Conservation (phyloP, 2,329 filamentous ascomycete genomes). For the Dryadomyces quercivorus region DNA sequence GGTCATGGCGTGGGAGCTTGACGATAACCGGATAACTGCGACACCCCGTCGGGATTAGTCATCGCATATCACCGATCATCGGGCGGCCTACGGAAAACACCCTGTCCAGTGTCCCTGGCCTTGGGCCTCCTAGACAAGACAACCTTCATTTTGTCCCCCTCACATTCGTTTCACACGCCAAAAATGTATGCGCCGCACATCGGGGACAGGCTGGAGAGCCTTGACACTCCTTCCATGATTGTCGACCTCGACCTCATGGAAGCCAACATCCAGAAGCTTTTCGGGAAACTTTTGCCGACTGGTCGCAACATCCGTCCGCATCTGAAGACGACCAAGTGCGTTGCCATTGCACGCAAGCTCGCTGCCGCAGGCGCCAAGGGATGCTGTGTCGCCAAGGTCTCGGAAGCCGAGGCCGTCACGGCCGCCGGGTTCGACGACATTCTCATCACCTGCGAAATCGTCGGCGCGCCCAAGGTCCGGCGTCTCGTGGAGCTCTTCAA, state of each 20-base stretch:
- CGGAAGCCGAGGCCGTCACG: constrained; percentile 30
- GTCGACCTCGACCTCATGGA: constrained; percentile 40
- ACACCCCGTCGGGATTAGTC: neutral
- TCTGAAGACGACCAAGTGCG: constrained; percentile 40
- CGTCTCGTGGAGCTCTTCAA: constrained; percentile 31
- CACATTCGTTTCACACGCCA: neutral
- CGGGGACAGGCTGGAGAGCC: constrained; percentile 27
- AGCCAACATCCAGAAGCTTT: constrained; percentile 33
- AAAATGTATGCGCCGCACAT: neutral
- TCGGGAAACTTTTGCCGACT: constrained; percentile 30
- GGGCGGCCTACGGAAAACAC: too few relatives aligned
- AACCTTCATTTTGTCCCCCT: neutral
- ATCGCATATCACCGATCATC: neutral
- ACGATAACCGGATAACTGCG: too few relatives aligned
- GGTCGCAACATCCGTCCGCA: constrained; percentile 34
- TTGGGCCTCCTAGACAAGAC: too few relatives aligned
- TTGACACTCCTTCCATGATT: constrained; percentile 45
- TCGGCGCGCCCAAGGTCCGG: constrained; percentile 32
- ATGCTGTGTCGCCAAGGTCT: constrained; percentile 38
- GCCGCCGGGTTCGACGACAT: constrained; percentile 33
- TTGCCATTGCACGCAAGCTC: constrained; percentile 29
- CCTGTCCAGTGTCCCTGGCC: neutral
- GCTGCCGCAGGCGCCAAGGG: constrained; percentile 33
- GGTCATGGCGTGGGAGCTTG: too few relatives aligned
- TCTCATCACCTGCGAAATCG: constrained; percentile 37